phyloP scores from a whole-genome alignment of 2,329 filamentous ascomycete species.

The Fusarium verticillioides region DNA sequence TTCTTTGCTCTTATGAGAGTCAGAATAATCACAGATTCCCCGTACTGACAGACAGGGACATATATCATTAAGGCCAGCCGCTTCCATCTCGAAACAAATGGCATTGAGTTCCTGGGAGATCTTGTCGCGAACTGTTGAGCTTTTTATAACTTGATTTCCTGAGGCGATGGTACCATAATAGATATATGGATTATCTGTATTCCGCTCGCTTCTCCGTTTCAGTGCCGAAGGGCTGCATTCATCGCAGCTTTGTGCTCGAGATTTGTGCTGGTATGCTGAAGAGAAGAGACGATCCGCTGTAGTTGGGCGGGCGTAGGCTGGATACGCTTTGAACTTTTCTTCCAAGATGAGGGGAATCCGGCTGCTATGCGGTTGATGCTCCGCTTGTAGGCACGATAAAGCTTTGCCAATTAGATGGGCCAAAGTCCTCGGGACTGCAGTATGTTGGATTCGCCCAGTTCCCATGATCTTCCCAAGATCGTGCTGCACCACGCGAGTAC shows the following conservation, averaged over 20 bases:
- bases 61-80: background rate
- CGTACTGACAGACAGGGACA: background rate
- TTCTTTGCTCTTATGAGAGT: background rate
- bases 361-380: rapidly evolving
- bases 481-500: background rate
- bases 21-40: background rate
- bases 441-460: background rate
- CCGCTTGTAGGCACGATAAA: background rate
- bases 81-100: background rate
- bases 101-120: rapidly evolving
- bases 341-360: rapidly evolving
- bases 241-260: background rate
- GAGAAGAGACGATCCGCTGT: background rate
- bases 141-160: background rate
- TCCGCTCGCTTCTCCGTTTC: rapidly evolving
- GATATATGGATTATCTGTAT: background rate
- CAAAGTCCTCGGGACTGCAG: background rate
- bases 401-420: background rate
- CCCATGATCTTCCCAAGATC: background rate
- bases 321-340: rapidly evolving
- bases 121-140: rapidly evolving
- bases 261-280: rapidly evolving
- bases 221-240: background rate
- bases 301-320: background rate
- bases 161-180: background rate